phyloP scores from a whole-genome alignment of 2,329 filamentous ascomycete genomes.

The Cordyceps militaris region DNA sequence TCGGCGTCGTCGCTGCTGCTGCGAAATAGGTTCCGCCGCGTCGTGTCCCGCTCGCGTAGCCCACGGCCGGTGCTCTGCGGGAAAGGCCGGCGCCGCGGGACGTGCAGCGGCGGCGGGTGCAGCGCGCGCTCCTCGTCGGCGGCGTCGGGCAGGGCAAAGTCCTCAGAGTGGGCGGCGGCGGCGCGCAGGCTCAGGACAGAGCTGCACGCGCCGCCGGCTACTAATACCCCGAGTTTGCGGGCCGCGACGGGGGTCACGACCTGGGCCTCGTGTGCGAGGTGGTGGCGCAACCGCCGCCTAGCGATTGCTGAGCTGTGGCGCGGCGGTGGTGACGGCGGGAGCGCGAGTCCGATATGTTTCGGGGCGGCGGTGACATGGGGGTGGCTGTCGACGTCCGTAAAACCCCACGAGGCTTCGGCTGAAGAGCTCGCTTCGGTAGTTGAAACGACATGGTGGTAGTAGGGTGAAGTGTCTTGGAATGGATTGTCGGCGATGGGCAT shows the following conservation, averaged over 20 bases:
- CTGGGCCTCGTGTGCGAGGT: neutral
- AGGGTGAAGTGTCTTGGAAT: neutral
- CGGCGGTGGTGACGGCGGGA: neutral
- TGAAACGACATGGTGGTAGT: neutral
- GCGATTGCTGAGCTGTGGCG: neutral
- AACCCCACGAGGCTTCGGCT: neutral
- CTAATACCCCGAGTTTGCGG: neutral
- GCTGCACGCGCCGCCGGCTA: neutral
- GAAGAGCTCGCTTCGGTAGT: neutral
- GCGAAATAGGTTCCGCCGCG: constrained; percentile 3
- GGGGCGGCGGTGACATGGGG: neutral
- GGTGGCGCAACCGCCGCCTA: neutral
- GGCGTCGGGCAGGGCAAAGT: constrained; percentile 7
- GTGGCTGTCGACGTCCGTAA: neutral
- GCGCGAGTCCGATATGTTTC: neutral
- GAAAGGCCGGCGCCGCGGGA: neutral
- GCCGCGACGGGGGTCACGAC: neutral
- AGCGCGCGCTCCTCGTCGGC: constrained; percentile 8
- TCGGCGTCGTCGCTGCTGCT: neutral
- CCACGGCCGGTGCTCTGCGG: neutral
- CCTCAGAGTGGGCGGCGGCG: neutral
- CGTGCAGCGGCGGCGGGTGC: neutral
- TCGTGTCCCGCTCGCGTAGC: constrained; percentile 6
- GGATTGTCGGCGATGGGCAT: neutral
- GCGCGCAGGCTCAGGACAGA: constrained; percentile 4